Conservation (phyloP, 805 yeast genomes). For the Diddensiella transvaalensis region DNA sequence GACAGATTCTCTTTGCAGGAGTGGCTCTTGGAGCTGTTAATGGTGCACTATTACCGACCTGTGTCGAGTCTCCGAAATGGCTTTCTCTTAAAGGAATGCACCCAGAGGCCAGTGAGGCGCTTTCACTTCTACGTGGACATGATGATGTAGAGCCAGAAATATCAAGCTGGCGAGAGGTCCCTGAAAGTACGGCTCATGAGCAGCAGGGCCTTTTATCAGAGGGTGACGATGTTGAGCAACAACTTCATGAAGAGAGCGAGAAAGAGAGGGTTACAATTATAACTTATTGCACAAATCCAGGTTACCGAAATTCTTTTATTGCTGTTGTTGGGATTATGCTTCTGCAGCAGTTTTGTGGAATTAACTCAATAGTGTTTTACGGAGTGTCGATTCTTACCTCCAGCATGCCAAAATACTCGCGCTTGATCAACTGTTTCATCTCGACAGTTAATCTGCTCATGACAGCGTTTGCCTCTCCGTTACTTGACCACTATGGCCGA, state of each 20-base stretch:
- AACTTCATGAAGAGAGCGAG: neutral
- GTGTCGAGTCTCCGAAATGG: slow-evolving; percentile 86
- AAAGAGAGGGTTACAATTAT: slow-evolving; percentile 12
- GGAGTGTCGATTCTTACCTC: slow-evolving; percentile 82
- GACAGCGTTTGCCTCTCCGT: slow-evolving; percentile 68
- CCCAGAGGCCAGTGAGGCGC: slow-evolving; percentile 40
- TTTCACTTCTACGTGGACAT: slow-evolving; percentile 37
- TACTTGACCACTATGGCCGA: slow-evolving; percentile 75
- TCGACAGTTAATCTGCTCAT: slow-evolving; percentile 71
- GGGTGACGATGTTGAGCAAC: neutral
- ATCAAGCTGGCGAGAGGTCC: slow-evolving; percentile 22
- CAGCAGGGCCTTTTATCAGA: slow-evolving; percentile 20
- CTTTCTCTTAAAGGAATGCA: slow-evolving; percentile 47
- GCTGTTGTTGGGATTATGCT: slow-evolving; percentile 70
- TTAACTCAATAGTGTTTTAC: slow-evolving; percentile 87
- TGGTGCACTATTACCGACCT: slow-evolving; percentile 38
- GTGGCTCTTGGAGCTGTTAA: slow-evolving; percentile 50
- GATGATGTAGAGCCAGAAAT: slow-evolving; percentile 28
- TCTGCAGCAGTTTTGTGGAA: slow-evolving; percentile 90
- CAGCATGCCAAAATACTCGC: slow-evolving; percentile 68
- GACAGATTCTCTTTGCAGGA: slow-evolving; percentile 64
- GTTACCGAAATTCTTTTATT: slow-evolving; percentile 53
- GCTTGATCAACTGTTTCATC: slow-evolving; percentile 68
- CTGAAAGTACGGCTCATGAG: slow-evolving; percentile 1
- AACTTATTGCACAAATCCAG: slow-evolving; percentile 49